These are phyloP conservation scores for Emmonsiellopsis sp. DNA, from an alignment of 2,329 filamentous ascomycete genomes.

Conservation along the genomic window DNA sequence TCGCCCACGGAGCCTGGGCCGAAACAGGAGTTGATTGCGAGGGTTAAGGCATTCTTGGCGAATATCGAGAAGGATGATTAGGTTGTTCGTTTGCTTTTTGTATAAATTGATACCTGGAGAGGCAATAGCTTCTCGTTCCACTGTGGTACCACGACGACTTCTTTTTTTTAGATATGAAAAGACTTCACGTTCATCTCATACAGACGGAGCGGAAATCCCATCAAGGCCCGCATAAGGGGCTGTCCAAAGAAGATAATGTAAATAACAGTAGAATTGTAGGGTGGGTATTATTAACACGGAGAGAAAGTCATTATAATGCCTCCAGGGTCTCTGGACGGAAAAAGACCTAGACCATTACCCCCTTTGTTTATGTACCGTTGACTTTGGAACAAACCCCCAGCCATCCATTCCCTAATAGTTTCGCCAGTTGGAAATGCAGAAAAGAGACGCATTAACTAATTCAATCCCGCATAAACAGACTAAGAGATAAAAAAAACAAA, in stretches of 20 bases:
- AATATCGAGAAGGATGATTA: constrained; percentile 14
- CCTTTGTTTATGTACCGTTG: not conserved
- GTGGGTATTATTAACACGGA: constrained; percentile 2
- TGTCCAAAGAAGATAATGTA: not conserved
- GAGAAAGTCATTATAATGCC: not conserved
- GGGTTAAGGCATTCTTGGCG: constrained; percentile 25
- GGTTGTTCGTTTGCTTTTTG: not conserved
- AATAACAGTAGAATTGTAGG: not conserved
- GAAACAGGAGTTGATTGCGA: constrained; percentile 23
- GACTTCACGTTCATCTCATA: too few species aligned
- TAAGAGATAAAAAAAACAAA: constrained; percentile 6
- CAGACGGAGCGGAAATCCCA: too few species aligned
- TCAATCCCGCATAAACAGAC: not conserved
- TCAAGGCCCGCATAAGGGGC: not conserved
- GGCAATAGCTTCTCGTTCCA: too few species aligned
- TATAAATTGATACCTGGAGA: not conserved
- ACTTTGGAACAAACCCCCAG: not conserved
- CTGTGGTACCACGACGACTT: too few species aligned
- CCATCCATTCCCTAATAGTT: not conserved
- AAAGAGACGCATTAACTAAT: not conserved
- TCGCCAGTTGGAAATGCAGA: not conserved
- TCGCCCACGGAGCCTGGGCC: constrained; percentile 39
- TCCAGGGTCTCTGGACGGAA: not conserved
- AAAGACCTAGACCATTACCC: not conserved
- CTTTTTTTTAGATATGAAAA: too few species aligned